Base-by-base conservation (phyloP, 1,139 yeast genomes). In the Eremothecium cymbalariae region DNA sequence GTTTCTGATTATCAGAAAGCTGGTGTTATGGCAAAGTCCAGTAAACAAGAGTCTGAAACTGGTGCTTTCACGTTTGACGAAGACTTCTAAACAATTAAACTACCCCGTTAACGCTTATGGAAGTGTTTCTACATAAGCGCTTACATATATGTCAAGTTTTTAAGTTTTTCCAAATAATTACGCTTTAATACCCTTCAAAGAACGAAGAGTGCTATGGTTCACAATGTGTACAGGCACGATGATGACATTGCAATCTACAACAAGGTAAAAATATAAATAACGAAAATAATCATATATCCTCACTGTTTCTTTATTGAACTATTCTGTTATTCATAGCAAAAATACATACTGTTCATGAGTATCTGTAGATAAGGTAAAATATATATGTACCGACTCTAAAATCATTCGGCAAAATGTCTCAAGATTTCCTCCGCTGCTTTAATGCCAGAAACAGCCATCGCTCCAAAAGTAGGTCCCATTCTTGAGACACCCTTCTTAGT, bases 1-100 rank as follows among this genome's bases (percentile, higher is more conserved):
- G 98, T 90, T 43, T 82, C 95, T 42, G 99, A 93, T 64, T 93
- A 93, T 68, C 96, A 90, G 68, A 90, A 90, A 70, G 97, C 97
- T 38, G 97, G 97, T 68, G 98, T 90, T 54, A 90, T 90, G 94
- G 86, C 81, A 38, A 64, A 65, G 32, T 57, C 71, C 33, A 50
- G 58, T 37, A 55, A 57, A 30, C 47, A 52, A 39, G 69, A 62
- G 41, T 53, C 63, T 32, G 62, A 58, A 39, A 53, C 57, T 28
- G 70, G 68, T 47, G 68, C 70, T 29, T 68, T 70, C 52, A 57
- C 64, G 32, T 69, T 70, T 43, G 72, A 70, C 47, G 75, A 70
- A 47, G 73, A 69, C 45, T 71, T 70, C 51, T 70, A 60, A 58
- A 17, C 14, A 23, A 11, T 12, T 8, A n/a, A n/a, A n/a, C n/a